Base-by-base conservation (phyloP, 2,329 filamentous ascomycete genomes). In the Kalmusia sp. region DNA sequence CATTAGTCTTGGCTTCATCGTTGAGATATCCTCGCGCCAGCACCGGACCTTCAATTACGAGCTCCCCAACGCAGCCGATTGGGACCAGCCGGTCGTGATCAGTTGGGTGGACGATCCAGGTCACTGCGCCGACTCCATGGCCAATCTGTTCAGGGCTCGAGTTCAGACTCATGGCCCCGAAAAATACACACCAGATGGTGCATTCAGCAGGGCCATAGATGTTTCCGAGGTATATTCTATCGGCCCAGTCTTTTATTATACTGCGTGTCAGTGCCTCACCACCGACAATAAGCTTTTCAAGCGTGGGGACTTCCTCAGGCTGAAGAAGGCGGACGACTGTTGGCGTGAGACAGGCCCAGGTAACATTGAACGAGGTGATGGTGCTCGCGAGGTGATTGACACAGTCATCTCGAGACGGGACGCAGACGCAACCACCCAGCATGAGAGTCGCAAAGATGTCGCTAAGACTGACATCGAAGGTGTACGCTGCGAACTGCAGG, bases 401-500 rank as follows among this genome's bases (percentile, higher is more conserved):
- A 5, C 78, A 71, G 15, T 80, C 76, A 9, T 76, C 71, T 48
- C 81, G 78, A 30, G 75, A 76, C 3, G 80, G 79, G 14, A 82
- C 75, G 57, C 79, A 82, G 6, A 82, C 69, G 24, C 75, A 77
- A 21, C 78, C 80, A 43, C 80, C 80, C 17, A 69, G 58, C 64
- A 77, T 74, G 12, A 82, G 61, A 0, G 79, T 78, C 17, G 72
- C 75, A 37, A 81, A 69, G 1, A 80, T 76, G 51, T 81, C 79
- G 51, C 77, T 70, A n/a, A 80, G 66, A 25, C 71, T 76, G 15
- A 75, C 74, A 59, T 80, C 78, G 48, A 81, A 80, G n/a, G n/a
- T 0, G 73, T 77, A 47, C 77, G 78, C 1, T 74, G 70, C 72
- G 49, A 78, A 79, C 44, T 82, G 77, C 6, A 87, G 77, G 3